Percentiles rank a stretch among this genome's conserved stretches.
phyloP scores from a whole-genome alignment of 345 rosid genomes.

The Eucalyptus microcorys region DNA sequence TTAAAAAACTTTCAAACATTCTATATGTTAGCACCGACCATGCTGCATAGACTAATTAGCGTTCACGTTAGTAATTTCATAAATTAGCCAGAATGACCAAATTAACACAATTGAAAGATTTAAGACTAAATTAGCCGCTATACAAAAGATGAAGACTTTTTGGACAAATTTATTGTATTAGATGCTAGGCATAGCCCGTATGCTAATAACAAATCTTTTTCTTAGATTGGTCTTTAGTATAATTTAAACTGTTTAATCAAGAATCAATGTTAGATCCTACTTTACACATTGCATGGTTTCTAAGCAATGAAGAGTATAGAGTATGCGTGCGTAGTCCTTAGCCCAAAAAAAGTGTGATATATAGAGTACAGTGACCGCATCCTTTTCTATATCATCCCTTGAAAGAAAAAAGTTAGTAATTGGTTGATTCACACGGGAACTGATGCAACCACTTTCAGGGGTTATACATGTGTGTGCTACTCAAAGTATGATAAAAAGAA shows the following conservation, averaged over 20 bases:
- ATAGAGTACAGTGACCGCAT: not conserved
- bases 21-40: rapidly evolving
- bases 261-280: not conserved
- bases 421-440: not conserved
- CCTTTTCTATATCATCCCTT: not conserved
- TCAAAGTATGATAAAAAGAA: not conserved
- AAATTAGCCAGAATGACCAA: too few relatives aligned
- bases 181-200: not conserved
- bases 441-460: not conserved
- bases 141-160: too few relatives aligned
- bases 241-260: not conserved
- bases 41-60: rapidly evolving
- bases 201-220: not conserved
- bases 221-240: not conserved
- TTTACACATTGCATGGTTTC: not conserved
- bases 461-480: too few relatives aligned
- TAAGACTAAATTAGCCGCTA: rapidly evolving
- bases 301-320: not conserved
- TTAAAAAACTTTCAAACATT: not conserved
- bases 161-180: not conserved
- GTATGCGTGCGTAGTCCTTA: not conserved
- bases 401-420: not conserved
- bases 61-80: rapidly evolving
- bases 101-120: rapidly evolving
- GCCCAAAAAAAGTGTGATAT: not conserved